These are phyloP conservation scores for Lagenidium giganteum DNA, from an alignment of 352 stramenopile species.

Conservation along the genomic window DNA sequence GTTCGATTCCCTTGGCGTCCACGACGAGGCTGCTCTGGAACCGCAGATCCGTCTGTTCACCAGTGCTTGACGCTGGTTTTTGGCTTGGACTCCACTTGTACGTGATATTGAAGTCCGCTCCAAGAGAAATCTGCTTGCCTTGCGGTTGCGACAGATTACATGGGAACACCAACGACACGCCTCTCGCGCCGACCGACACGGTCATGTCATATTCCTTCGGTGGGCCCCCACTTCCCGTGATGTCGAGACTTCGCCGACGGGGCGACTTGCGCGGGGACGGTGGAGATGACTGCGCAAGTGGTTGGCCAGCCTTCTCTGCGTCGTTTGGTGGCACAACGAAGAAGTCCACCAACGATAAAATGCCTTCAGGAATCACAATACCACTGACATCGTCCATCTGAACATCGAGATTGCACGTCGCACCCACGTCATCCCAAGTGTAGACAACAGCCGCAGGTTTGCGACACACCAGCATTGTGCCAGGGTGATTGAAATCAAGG, in stretches of 20 bases:
- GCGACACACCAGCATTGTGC: constrained; percentile 31
- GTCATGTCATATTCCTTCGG: constrained; percentile 49
- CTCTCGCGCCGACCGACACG: constrained; percentile 33
- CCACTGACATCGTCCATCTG: constrained; percentile 40
- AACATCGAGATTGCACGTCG: constrained; percentile 46
- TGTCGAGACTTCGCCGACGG: too few species aligned
- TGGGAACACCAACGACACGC: constrained; percentile 53
- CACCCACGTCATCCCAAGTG: constrained; percentile 42
- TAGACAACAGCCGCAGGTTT: constrained; percentile 43
- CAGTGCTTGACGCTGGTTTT: neutral
- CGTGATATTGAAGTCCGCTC: constrained; percentile 47
- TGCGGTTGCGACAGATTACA: constrained; percentile 32
- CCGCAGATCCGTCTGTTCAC: constrained; percentile 37
- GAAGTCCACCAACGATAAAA: constrained; percentile 44
- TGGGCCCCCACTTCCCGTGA: too few species aligned
- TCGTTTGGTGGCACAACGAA: constrained; percentile 46
- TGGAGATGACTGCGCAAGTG: neutral
- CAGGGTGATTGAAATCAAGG: constrained; percentile 1
- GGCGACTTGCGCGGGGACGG: constrained; percentile 6
- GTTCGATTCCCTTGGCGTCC: constrained; percentile 56
- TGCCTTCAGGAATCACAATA: constrained; percentile 40
- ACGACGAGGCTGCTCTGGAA: constrained; percentile 67
- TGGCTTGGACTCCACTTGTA: constrained; percentile 55
- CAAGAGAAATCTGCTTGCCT: constrained; percentile 43
- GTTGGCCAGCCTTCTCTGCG: constrained; percentile 9